These are phyloP conservation scores for Hypoxylon crocopeplum DNA, from an alignment of 495 filamentous ascomycete genomes.

Conservation along the genomic window DNA sequence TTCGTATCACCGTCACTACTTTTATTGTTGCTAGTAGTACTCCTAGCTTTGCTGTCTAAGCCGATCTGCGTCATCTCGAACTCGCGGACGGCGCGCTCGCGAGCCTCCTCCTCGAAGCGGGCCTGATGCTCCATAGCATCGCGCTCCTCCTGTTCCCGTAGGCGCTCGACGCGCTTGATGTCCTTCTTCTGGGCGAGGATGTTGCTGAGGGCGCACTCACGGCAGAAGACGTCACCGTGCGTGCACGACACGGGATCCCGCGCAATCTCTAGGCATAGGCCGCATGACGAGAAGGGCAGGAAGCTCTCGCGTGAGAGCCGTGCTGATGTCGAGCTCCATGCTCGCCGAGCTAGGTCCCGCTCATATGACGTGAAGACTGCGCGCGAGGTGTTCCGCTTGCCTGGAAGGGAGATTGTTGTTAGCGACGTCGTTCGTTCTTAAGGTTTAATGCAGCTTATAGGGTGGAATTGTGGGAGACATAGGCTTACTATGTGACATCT, in stretches of 20 bases:
- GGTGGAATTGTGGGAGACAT: not conserved
- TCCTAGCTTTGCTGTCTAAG: conserved; percentile 61
- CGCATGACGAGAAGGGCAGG: conserved; percentile 89
- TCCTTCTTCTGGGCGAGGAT: conserved; percentile 91
- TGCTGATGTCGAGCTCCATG: conserved; percentile 84
- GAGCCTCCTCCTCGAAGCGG: conserved; percentile 64
- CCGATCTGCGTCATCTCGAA: conserved; percentile 75
- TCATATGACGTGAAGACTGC: conserved; percentile 96
- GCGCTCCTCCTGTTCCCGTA: conserved; percentile 62
- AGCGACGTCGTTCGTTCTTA: too few relatives aligned
- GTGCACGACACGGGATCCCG: conserved; percentile 76
- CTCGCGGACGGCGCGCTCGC: conserved; percentile 62
- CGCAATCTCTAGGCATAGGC: conserved; percentile 85
- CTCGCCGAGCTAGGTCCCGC: conserved; percentile 75
- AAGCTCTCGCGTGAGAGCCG: conserved; percentile 91
- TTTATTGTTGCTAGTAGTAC: too few relatives aligned
- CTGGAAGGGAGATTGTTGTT: conserved; percentile 44
- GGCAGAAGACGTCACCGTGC: conserved; percentile 93
- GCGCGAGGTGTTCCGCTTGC: conserved; percentile 95
- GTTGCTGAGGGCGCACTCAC: conserved; percentile 92
- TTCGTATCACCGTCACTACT: conserved; percentile 40
- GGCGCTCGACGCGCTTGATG: conserved; percentile 81
- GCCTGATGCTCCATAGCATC: conserved; percentile 61
- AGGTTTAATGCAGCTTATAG: not conserved
- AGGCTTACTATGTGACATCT: conserved; percentile 64